A percentile compares a stretch with the other conserved stretches of the same genome.
Evolutionary conservation across 2,329 filamentous ascomycete species (phyloP).

Genomic region (Zalaria sp.): DNA sequence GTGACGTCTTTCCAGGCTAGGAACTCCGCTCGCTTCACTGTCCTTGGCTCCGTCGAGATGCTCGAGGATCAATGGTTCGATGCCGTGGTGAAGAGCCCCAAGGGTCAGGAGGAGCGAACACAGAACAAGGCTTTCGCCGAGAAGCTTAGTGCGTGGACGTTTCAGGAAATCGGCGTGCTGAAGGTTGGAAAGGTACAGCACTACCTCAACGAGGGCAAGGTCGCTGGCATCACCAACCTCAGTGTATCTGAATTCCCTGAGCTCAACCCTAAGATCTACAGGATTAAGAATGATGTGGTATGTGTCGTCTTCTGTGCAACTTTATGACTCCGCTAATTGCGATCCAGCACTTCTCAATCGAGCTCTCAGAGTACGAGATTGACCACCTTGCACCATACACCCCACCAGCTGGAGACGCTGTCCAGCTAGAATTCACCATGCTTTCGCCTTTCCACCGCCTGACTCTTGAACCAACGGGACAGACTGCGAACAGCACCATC

Average conservation of each 20-base stretch:
- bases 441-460: conserved; percentile 93
- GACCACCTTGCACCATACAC: conserved; percentile 63
- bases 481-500: conserved; percentile 53
- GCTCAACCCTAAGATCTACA: conserved; percentile 75
- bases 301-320: conserved; percentile 25
- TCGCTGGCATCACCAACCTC: conserved; percentile 15
- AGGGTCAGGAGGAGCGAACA: conserved; percentile 42
- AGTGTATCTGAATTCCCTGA: conserved; percentile 15
- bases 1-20: conserved; percentile 81
- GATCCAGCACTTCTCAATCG: conserved; percentile 65
- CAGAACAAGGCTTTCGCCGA: conserved; percentile 76
- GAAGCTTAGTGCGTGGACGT: conserved; percentile 83
- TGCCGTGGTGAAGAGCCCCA: conserved; percentile 51
- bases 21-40: conserved; percentile 79
- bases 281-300: conserved; percentile 94
- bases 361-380: conserved; percentile 70
- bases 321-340: conserved; percentile 12
- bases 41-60: conserved; percentile 77
- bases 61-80: conserved; percentile 83
- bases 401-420: conserved; percentile 51
- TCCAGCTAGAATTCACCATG: conserved; percentile 98
- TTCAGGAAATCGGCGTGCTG: conserved; percentile 84
- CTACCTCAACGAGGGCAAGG: conserved; percentile 43
- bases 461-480: conserved; percentile 44
- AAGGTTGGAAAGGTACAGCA: conserved; percentile 76